Conservation (phyloP, 73 alveolate genomes). For the Blepharisma japonicum region DNA sequence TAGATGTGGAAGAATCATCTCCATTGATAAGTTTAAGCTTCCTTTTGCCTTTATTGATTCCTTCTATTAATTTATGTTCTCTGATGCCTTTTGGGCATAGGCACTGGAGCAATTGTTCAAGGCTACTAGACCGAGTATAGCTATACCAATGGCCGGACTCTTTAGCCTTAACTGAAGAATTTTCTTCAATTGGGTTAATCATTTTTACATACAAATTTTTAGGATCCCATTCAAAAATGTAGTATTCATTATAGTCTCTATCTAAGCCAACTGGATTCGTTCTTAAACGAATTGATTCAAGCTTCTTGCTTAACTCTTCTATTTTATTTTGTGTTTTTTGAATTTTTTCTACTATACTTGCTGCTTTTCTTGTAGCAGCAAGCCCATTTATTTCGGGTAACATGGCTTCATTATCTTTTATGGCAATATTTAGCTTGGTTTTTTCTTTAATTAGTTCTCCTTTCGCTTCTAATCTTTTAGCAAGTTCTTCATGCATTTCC, state of each 20-base stretch:
- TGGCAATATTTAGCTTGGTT: not conserved
- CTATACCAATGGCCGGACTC: not conserved
- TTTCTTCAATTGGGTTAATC: not conserved
- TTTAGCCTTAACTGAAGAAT: too few relatives aligned
- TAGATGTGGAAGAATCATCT: not conserved
- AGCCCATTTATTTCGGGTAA: not conserved
- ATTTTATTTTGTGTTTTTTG: not conserved
- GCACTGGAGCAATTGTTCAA: not conserved
- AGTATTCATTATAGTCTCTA: not conserved
- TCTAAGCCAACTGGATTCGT: not conserved
- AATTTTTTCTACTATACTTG: not conserved
- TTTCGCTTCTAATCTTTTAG: not conserved
- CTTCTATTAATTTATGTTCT: not conserved
- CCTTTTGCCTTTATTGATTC: not conserved
- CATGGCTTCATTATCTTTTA: not conserved
- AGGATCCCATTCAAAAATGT: not conserved
- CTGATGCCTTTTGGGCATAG: not conserved
- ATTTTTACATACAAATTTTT: not conserved
- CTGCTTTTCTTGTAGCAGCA: not conserved
- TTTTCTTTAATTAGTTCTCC: not conserved
- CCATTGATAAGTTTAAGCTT: not conserved
- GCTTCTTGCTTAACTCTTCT: not conserved
- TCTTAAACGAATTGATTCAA: not conserved
- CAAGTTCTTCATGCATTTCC: not conserved
- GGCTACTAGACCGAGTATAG: not conserved